Evolutionary conservation across 768 basidiomycete species (phyloP).

Genomic region (Amanita phalloides): DNA sequence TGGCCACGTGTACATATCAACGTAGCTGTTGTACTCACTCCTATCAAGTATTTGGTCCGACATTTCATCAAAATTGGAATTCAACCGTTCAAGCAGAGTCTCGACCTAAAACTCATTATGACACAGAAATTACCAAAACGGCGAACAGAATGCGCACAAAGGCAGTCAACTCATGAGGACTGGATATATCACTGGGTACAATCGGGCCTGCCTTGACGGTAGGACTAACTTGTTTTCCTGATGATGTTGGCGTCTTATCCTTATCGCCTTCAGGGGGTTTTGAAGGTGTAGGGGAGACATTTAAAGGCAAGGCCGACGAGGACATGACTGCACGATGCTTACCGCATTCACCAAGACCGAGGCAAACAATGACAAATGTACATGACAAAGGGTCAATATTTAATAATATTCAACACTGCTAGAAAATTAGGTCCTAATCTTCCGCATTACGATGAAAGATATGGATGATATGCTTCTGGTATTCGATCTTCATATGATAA

Average conservation of each 20-base stretch:
- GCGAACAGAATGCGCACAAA: constrained; percentile 50
- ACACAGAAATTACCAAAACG: constrained; percentile 2
- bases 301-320: constrained; percentile 57
- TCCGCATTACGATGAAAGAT: background rate
- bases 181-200: constrained; percentile 62
- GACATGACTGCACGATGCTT: constrained; percentile 16
- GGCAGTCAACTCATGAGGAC: constrained; percentile 89
- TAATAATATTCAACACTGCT: too few relatives aligned
- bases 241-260: constrained; percentile 43
- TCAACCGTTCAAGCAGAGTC: constrained; percentile 79
- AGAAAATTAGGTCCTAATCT: too few relatives aligned
- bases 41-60: constrained; percentile 79
- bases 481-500: background rate
- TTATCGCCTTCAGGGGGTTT: constrained; percentile 31
- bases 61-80: constrained; percentile 88
- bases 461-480: background rate
- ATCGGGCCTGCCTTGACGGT: constrained; percentile 24
- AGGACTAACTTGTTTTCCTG: constrained; percentile 25
- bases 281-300: constrained; percentile 49
- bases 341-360: background rate
- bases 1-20: constrained; percentile 3
- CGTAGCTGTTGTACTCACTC: constrained; percentile 36
- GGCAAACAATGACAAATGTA: constrained; percentile 13
- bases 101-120: constrained; percentile 52
- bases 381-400: too few relatives aligned